Conservation (phyloP, 352 stramenopile genomes). For the Halophytophthora polymorphica region DNA sequence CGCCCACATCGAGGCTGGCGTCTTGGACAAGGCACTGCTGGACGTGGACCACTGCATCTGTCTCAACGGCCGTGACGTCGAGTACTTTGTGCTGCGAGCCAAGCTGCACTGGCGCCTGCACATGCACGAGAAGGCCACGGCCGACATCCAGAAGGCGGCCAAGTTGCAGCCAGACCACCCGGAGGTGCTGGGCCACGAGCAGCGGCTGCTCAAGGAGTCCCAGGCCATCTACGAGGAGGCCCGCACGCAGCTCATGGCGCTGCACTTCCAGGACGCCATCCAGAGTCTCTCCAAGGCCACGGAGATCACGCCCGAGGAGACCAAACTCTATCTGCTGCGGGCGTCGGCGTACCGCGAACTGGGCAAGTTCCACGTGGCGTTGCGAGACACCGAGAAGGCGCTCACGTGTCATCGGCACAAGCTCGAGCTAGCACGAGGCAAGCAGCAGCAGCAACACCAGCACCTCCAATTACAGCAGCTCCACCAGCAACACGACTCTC, state of each 20-base stretch:
- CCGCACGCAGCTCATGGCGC: slow-evolving; percentile 46
- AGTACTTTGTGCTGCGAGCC: slow-evolving; percentile 80
- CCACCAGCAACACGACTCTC: slow-evolving; percentile 10
- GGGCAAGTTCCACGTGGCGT: slow-evolving; percentile 49
- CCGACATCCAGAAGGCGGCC: slow-evolving; percentile 61
- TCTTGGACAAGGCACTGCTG: slow-evolving; percentile 71
- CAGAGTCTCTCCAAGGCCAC: slow-evolving; percentile 60
- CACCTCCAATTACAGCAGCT: slow-evolving; percentile 4
- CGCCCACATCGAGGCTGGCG: slow-evolving; percentile 53
- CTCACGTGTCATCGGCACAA: slow-evolving; percentile 43
- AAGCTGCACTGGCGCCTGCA: slow-evolving; percentile 81
- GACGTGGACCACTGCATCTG: slow-evolving; percentile 82
- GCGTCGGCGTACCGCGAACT: slow-evolving; percentile 65
- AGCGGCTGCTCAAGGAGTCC: slow-evolving; percentile 60
- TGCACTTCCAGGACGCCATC: slow-evolving; percentile 53
- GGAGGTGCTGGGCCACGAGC: slow-evolving; percentile 70
- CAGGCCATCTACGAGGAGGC: slow-evolving; percentile 71
- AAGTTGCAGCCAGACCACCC: slow-evolving; percentile 56
- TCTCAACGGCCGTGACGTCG: slow-evolving; percentile 67
- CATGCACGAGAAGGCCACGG: slow-evolving; percentile 68
- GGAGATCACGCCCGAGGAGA: slow-evolving; percentile 66
- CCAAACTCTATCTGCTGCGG: slow-evolving; percentile 65
- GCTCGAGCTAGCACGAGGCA: slow-evolving; percentile 10
- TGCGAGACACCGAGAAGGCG: slow-evolving; percentile 62
- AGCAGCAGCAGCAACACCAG: slow-evolving; percentile 11